Conservation (phyloP, 2,329 filamentous ascomycete genomes). For the Celoporthe dispersa region DNA sequence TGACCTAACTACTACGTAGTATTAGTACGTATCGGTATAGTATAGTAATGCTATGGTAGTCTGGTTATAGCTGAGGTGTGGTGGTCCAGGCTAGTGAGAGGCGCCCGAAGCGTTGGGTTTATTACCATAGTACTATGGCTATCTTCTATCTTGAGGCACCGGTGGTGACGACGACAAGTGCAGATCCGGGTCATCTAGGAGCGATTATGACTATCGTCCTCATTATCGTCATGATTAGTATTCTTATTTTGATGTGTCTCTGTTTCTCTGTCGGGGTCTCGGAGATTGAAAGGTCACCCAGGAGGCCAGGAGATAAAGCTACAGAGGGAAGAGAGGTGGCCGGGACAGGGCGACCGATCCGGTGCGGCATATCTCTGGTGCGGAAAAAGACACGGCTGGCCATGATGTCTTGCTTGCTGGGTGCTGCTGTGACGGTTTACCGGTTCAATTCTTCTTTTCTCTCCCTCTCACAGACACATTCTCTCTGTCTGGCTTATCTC, state of each 20-base stretch:
- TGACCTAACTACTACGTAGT: background rate
- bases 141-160: background rate
- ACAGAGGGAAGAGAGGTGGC: background rate
- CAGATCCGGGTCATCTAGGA: background rate
- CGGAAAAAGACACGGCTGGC: background rate
- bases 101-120: background rate
- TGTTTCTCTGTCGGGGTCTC: background rate
- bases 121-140: background rate
- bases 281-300: background rate
- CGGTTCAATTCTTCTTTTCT: background rate
- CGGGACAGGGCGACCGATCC: background rate
- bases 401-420: background rate
- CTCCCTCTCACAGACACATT: background rate
- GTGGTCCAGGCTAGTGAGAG: background rate
- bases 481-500: background rate
- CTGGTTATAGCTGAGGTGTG: background rate
- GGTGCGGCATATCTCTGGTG: background rate
- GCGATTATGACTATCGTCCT: background rate
- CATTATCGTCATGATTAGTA: too few species aligned
- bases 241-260: too few species aligned
- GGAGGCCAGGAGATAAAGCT: slow-evolving; percentile 2
- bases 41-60: too few species aligned
- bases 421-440: background rate
- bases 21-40: background rate
- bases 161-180: background rate